phyloP scores from a whole-genome alignment of 441 rosid species.

The Adansonia madagascariensis region DNA sequence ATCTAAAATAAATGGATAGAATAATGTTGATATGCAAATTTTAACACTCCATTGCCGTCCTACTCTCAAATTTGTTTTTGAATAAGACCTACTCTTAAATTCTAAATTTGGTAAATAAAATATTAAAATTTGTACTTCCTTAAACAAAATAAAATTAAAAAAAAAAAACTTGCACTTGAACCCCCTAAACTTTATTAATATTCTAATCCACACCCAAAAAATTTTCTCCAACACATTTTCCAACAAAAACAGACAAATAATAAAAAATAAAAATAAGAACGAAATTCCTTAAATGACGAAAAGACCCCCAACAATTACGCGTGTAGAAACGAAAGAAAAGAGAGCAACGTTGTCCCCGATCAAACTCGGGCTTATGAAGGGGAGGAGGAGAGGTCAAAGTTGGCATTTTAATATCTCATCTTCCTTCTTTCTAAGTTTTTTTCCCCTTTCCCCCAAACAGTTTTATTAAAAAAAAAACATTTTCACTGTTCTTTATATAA shows the following conservation, averaged over 20 bases:
- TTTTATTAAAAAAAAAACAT: background rate
- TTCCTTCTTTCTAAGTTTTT: background rate
- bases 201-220: conserved; percentile 6
- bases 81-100: no score
- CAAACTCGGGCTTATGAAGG: background rate
- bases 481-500: background rate
- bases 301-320: background rate
- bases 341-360: background rate
- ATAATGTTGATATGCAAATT: no score
- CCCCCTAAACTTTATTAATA: conserved; percentile 1
- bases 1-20: no score
- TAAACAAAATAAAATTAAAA: no score
- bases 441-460: conserved; percentile 1
- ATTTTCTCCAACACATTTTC: background rate
- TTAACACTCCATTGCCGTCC: no score
- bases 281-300: conserved; percentile 14
- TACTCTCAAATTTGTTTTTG: no score
- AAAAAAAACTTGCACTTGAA: background rate
- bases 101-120: background rate
- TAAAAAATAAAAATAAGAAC: background rate
- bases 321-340: conserved; percentile 3
- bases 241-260: background rate
- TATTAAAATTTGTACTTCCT: background rate
- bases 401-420: conserved; percentile 15
- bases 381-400: conserved; percentile 15